Conservation (phyloP, 768 basidiomycete genomes). For the Erythrobasidium yunnanense region DNA sequence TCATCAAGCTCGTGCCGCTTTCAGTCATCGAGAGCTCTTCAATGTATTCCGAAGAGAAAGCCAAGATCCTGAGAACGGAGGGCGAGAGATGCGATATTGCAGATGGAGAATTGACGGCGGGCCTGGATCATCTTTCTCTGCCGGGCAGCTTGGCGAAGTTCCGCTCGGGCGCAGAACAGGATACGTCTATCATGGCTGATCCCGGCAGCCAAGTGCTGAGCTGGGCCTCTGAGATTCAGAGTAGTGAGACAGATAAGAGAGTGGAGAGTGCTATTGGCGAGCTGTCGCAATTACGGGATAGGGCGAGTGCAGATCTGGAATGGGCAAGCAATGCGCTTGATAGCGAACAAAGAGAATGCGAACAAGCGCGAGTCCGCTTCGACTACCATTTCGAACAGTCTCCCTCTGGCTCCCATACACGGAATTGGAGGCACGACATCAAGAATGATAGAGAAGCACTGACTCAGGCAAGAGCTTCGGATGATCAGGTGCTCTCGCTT, state of each 20-base stretch:
- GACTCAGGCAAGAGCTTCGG: conserved; percentile 65
- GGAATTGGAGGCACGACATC: conserved; percentile 62
- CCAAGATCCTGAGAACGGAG: conserved; percentile 78
- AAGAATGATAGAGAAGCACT: conserved; percentile 62
- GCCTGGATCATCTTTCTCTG: conserved; percentile 69
- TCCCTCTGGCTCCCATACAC: conserved; percentile 64
- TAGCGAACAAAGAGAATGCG: conserved; percentile 72
- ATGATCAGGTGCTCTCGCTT: conserved; percentile 59
- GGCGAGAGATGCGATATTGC: conserved; percentile 75
- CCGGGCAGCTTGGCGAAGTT: conserved; percentile 59
- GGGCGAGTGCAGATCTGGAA: conserved; percentile 55
- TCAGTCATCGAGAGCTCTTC: conserved; percentile 92
- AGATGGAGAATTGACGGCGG: conserved; percentile 66
- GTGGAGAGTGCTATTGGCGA: conserved; percentile 57
- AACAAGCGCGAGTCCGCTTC: conserved; percentile 61
- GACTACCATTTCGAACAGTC: conserved; percentile 76
- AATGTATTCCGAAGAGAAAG: conserved; percentile 97
- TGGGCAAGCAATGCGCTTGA: conserved; percentile 59
- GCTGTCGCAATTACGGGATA: conserved; percentile 52
- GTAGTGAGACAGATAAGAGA: conserved; percentile 56
- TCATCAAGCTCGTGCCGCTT: conserved; percentile 72
- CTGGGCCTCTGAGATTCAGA: conserved; percentile 62
- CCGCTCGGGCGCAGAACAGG: conserved; percentile 60
- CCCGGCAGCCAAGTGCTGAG: conserved; percentile 54
- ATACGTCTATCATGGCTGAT: conserved; percentile 32